phyloP scores from a whole-genome alignment of 164 flowering plant genomes.

The Santalum album region DNA sequence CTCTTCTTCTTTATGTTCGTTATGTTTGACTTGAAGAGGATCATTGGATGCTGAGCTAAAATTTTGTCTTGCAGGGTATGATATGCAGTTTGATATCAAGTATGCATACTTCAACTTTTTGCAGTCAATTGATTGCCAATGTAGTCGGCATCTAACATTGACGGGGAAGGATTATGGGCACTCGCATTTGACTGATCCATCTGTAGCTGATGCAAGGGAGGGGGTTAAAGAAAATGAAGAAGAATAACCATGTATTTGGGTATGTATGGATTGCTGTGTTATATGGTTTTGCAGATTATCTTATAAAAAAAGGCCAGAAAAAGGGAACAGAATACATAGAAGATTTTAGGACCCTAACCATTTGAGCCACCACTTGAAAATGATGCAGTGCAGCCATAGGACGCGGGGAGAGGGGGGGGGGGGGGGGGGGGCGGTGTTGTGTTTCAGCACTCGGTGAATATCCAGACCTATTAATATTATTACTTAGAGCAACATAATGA shows the following conservation, averaged over 20 bases:
- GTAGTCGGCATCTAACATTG: constrained; percentile 6
- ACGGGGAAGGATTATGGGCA: constrained; percentile 21
- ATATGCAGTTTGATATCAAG: constrained; percentile 92
- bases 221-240: not conserved
- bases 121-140: constrained; percentile 40
- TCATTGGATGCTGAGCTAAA: not conserved
- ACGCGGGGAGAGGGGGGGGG: too few relatives aligned
- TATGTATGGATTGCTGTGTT: not conserved
- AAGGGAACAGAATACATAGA: too few relatives aligned
- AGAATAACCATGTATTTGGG: not conserved
- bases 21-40: not conserved
- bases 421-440: too few relatives aligned
- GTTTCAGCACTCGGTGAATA: too few relatives aligned
- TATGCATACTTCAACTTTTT: constrained; percentile 90
- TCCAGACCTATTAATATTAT: too few relatives aligned
- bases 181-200: not conserved
- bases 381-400: too few relatives aligned
- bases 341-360: too few relatives aligned
- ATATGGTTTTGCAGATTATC: too few relatives aligned
- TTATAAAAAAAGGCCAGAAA: too few relatives aligned
- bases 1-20: not conserved
- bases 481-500: too few relatives aligned
- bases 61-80: constrained; percentile 68
- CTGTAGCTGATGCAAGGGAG: not conserved
- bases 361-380: too few relatives aligned